These are phyloP conservation scores for Blakeslea trispora DNA, from an alignment of 371 early-diverging fungal genomes.

Conservation along the genomic window DNA sequence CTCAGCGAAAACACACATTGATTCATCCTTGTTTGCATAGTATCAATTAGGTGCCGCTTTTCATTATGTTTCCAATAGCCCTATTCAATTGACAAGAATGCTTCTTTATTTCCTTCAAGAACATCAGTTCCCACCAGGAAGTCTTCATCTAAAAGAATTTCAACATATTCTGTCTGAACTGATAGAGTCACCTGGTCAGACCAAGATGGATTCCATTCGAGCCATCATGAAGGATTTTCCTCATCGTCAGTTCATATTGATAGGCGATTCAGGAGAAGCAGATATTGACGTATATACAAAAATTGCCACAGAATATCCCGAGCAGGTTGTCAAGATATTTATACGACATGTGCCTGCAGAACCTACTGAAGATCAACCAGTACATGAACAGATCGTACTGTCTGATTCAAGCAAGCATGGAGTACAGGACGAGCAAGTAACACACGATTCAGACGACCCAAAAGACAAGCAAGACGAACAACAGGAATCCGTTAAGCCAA, in stretches of 20 bases:
- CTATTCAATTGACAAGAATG: conserved; percentile 83
- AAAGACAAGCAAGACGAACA: neutral
- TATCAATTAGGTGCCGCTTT: conserved; percentile 70
- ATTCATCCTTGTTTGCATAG: too few species aligned
- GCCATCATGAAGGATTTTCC: conserved; percentile 74
- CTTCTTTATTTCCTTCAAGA: conserved; percentile 70
- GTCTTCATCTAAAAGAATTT: conserved; percentile 70
- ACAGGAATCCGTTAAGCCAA: neutral
- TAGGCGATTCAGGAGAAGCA: conserved; percentile 91
- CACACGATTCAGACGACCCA: too few species aligned
- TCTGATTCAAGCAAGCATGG: neutral
- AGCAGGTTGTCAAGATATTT: conserved; percentile 76
- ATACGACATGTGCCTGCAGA: conserved; percentile 78
- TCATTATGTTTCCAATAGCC: conserved; percentile 92
- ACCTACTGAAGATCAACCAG: neutral
- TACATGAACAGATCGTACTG: too few species aligned
- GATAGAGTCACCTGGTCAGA: conserved; percentile 41
- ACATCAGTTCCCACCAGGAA: conserved; percentile 78
- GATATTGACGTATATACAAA: conserved; percentile 82
- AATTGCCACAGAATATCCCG: conserved; percentile 63
- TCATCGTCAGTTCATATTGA: conserved; percentile 78
- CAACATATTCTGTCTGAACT: conserved; percentile 41
- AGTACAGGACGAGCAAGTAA: neutral
- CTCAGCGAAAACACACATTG: too few species aligned
- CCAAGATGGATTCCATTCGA: conserved; percentile 64